These are phyloP conservation scores for Daedaleopsis nitida DNA, from an alignment of 768 basidiomycete species.

Conservation along the genomic window DNA sequence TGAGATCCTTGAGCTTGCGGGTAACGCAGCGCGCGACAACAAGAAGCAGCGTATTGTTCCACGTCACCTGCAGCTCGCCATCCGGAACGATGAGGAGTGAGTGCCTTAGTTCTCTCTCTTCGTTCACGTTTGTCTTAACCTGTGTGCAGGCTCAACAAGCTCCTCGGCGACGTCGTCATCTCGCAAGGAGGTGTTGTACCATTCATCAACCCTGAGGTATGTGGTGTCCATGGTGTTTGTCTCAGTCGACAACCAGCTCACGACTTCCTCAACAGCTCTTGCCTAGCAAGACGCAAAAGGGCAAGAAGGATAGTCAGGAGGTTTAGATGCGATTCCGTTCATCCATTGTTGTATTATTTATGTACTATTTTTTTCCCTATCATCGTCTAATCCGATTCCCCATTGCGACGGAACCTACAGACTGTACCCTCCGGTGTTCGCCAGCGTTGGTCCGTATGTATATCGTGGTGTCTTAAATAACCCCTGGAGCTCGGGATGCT, in stretches of 20 bases:
- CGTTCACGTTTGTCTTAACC: background rate
- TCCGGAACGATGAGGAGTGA: constrained; percentile 91
- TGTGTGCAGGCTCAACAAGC: constrained; percentile 56
- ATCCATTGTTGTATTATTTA: constrained; percentile 23
- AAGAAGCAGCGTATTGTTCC: constrained; percentile 97
- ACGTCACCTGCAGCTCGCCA: constrained; percentile 91
- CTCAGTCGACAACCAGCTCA: background rate
- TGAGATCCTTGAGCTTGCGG: constrained; percentile 92
- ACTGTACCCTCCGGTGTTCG: too few species aligned
- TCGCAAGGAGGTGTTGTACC: constrained; percentile 95
- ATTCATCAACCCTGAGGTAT: constrained; percentile 67
- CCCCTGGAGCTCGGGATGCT: too few species aligned
- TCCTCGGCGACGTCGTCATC: constrained; percentile 84
- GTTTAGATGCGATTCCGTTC: constrained; percentile 36
- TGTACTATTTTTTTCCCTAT: constrained; percentile 18
- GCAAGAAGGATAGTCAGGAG: constrained; percentile 57
- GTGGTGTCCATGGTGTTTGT: constrained; percentile 8
- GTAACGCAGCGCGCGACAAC: constrained; percentile 87
- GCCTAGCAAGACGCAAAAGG: constrained; percentile 51
- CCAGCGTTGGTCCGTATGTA: too few species aligned
- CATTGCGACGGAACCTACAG: background rate
- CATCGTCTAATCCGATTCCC: constrained; percentile 14
- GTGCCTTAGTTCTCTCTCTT: constrained; percentile 26
- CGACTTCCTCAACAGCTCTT: constrained; percentile 31
- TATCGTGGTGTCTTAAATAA: too few species aligned